Evolutionary conservation across 441 rosid genomes (phyloP), one percentile per base, ranked within the genome.

Genomic region (Corymbia calophylla): DNA sequence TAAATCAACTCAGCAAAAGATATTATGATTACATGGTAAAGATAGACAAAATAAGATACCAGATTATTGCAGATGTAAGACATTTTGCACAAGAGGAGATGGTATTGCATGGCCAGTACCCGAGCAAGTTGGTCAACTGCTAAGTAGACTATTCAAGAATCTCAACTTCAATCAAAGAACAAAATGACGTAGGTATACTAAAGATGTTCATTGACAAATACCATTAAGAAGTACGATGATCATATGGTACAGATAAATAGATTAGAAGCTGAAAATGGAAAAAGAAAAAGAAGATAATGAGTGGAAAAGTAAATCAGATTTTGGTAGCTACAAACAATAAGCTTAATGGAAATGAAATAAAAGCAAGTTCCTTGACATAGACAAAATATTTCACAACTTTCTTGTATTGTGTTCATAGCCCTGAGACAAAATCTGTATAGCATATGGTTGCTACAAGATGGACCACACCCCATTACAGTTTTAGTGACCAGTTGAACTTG

Each of bases 1-100:
- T 97, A 90, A 86, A 91, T 87, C 88, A 87, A 88, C 89, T 10
- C 68, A 29, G 77, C 29, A 53, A 82, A 88, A 81, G 4, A 44
- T 44, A 27, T 73, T 54, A 4, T 0, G 10, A 44, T 77, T 77
- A 77, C 17, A 77, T 77, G 51, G 87, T 53, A 53, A 35, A 86
- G 49, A 31, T 16, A 86, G 32, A 51, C 18, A 25, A 86, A 86
- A 18, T 13, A 32, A 86, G 60, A 31, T 29, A 86, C 25, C 2
- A 0, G 47, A 49, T 85, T 32, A 49, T n/a, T 21, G 47, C 32
- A 85, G 60, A 49, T 16, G 6, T n/a, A 51, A 51, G 17, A 51
- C 9, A 21, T n/a, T 54, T 77, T 77, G 18, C 27, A 23, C 9
- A 44, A 77, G 84, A 77, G 29, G 5, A 0, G 53, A 77, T 77